Base-by-base conservation (phyloP, 2,329 filamentous ascomycete species). In the Ophiognomonia clavigignenti-juglandacearum region DNA sequence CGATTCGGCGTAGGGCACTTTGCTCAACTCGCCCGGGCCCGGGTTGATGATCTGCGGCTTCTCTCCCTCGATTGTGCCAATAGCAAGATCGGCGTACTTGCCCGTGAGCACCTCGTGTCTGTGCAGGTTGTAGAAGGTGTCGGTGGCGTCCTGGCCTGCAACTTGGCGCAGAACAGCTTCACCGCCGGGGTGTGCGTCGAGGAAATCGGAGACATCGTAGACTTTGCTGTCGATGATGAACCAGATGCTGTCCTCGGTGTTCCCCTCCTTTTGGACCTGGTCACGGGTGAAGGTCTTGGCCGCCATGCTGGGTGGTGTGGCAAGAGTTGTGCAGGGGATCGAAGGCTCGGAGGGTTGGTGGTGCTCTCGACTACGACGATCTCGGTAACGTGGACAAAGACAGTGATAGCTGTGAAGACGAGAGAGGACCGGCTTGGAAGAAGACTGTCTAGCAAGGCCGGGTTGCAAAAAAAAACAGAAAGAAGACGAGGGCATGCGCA, bases 41-140 rank as follows among this genome's bases (percentile, higher is more conserved):
- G 79, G 81, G 18, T 82, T 80, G 53, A 90, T 75, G 56, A 93
- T 80, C 61, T 89, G 80, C 18, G 88, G 77, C 59, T 76, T 83
- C 71, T 95, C 88, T 65, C 81, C 85, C 55, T 81, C 71, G 61
- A 95, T 65, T 13, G 80, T 86, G 59, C 89, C 89, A 57, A 95
- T 77, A 65, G 80, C 85, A 16, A 95, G 77, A 58, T 79, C 74
- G 39, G 75, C 69, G 73, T 95, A 95, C 64, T 90, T 90, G 41
- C 49, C 49, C 51, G 82, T 72, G 10, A 95, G 77, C n/a, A 95
- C 87, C 67, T 95, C 89, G 57, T 95, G 88, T 22, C 89, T 77
- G 70, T 96, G 90, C 44, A 96, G 82, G 72, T 95, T 95, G 78
- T 95, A 95, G 68, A 95, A 95, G 47, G 85, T 85, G 29, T 77